These are phyloP conservation scores for Viridothelium virens DNA, from an alignment of 495 filamentous ascomycete species.

Conservation along the genomic window DNA sequence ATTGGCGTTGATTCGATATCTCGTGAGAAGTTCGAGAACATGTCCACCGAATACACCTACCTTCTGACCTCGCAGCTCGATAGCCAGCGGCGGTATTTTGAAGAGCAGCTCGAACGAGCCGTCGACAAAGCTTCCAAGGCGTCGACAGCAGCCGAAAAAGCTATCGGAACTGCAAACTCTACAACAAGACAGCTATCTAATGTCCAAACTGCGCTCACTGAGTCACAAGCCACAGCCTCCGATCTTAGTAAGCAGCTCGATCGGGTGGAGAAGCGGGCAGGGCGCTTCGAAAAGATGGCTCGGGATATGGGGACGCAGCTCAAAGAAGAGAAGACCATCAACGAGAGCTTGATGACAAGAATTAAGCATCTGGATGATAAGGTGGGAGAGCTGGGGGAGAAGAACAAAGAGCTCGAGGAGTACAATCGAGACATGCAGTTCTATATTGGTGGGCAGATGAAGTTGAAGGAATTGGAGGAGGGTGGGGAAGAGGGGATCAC, in stretches of 20 bases:
- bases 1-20: constrained; percentile 65
- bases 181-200: constrained; percentile 45
- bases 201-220: constrained; percentile 49
- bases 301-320: constrained; percentile 66
- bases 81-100: constrained; percentile 85
- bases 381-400: constrained; percentile 38
- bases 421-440: constrained; percentile 85
- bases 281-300: constrained; percentile 66
- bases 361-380: constrained; percentile 55
- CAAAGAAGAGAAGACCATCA: constrained; percentile 82
- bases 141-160: constrained; percentile 54
- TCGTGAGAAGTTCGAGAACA: constrained; percentile 81
- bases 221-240: constrained; percentile 50
- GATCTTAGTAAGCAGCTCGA: constrained; percentile 60
- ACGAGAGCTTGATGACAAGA: constrained; percentile 65
- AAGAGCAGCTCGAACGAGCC: constrained; percentile 83
- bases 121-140: constrained; percentile 83
- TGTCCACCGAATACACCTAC: constrained; percentile 89
- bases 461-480: constrained; percentile 2
- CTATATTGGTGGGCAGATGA: constrained; percentile 49
- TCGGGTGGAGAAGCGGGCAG: constrained; percentile 57
- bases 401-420: constrained; percentile 62
- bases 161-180: constrained; percentile 46
- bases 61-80: constrained; percentile 87
- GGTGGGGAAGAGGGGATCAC: not conserved